These are phyloP conservation scores for Saccharata proteae DNA, from an alignment of 2,329 filamentous ascomycete genomes.

Conservation along the genomic window DNA sequence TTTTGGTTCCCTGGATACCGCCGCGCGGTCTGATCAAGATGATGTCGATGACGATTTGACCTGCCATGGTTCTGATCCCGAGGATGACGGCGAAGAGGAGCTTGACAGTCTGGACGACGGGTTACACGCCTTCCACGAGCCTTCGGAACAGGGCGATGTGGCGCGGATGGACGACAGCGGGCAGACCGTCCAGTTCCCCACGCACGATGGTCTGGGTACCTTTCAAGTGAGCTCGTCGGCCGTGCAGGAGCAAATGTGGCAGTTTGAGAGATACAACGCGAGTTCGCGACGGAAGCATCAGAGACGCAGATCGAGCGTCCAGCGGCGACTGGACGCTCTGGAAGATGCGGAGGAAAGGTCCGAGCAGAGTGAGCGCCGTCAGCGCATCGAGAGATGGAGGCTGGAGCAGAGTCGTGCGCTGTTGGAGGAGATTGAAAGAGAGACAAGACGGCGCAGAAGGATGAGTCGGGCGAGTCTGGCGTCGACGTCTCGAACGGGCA, in stretches of 20 bases:
- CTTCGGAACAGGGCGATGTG: conserved; percentile 25
- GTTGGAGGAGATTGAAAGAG: conserved; percentile 77
- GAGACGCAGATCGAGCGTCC: conserved; percentile 44
- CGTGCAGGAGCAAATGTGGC: conserved; percentile 71
- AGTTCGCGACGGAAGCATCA: conserved; percentile 37
- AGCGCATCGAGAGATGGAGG: conserved; percentile 83
- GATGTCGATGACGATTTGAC: conserved; percentile 33
- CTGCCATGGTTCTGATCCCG: conserved; percentile 29
- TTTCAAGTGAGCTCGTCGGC: conserved; percentile 54
- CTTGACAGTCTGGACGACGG: conserved; percentile 90
- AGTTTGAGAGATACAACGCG: conserved; percentile 77
- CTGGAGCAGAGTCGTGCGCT: conserved; percentile 79
- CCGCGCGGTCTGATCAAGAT: conserved; percentile 46
- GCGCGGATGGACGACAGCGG: conserved; percentile 40
- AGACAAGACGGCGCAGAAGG: conserved; percentile 57
- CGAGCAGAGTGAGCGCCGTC: conserved; percentile 60
- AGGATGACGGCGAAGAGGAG: conserved; percentile 56
- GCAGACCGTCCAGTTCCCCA: conserved; percentile 66
- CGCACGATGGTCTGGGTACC: conserved; percentile 82
- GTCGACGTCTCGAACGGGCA: conserved; percentile 10
- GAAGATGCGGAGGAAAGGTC: conserved; percentile 38
- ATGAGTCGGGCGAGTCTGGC: conserved; percentile 45
- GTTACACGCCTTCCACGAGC: conserved; percentile 70
- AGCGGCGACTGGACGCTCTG: conserved; percentile 43
- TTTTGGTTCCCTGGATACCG: conserved; percentile 64